A percentile compares a stretch with the other conserved stretches of the same genome.
These are phyloP conservation scores for Mucor plumbeus DNA, from an alignment of 371 early-diverging fungal species.

Conservation along the genomic window DNA sequence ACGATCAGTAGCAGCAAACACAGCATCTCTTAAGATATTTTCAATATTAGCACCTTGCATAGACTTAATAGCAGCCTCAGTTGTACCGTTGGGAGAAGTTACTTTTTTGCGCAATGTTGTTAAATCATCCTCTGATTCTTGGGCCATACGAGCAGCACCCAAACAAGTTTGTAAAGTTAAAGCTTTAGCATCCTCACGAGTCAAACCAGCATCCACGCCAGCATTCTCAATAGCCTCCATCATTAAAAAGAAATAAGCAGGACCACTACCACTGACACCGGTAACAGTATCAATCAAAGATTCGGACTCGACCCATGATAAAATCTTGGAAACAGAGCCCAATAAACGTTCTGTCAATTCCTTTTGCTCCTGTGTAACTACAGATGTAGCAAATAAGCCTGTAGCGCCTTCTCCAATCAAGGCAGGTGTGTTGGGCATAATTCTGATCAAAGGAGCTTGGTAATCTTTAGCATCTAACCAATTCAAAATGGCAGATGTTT, in stretches of 20 bases:
- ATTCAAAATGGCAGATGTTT: slow-evolving; percentile 66
- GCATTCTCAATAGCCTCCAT: slow-evolving; percentile 85
- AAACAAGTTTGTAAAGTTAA: slow-evolving; percentile 89
- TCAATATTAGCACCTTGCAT: slow-evolving; percentile 71
- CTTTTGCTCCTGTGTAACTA: slow-evolving; percentile 66
- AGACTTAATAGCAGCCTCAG: slow-evolving; percentile 85
- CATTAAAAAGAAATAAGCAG: slow-evolving; percentile 93
- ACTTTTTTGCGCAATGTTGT: slow-evolving; percentile 84
- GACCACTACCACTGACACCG: slow-evolving; percentile 88
- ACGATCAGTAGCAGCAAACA: slow-evolving; percentile 72
- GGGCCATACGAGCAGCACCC: slow-evolving; percentile 91
- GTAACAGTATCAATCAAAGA: slow-evolving; percentile 85
- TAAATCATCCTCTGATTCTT: slow-evolving; percentile 73
- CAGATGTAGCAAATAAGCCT: slow-evolving; percentile 74
- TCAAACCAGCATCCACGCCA: slow-evolving; percentile 79
- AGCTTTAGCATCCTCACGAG: slow-evolving; percentile 72
- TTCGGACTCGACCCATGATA: slow-evolving; percentile 84
- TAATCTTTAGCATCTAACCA: slow-evolving; percentile 63
- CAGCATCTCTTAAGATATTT: slow-evolving; percentile 63
- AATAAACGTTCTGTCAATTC: slow-evolving; percentile 69
- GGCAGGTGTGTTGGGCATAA: slow-evolving; percentile 96
- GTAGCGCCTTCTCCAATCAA: slow-evolving; percentile 87
- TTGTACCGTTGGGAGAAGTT: slow-evolving; percentile 94
- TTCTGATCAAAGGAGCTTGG: slow-evolving; percentile 68
- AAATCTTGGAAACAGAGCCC: slow-evolving; percentile 72